These are phyloP conservation scores for Erigeron canadensis DNA, from an alignment of 129 eudicot genomes.

Conservation along the genomic window DNA sequence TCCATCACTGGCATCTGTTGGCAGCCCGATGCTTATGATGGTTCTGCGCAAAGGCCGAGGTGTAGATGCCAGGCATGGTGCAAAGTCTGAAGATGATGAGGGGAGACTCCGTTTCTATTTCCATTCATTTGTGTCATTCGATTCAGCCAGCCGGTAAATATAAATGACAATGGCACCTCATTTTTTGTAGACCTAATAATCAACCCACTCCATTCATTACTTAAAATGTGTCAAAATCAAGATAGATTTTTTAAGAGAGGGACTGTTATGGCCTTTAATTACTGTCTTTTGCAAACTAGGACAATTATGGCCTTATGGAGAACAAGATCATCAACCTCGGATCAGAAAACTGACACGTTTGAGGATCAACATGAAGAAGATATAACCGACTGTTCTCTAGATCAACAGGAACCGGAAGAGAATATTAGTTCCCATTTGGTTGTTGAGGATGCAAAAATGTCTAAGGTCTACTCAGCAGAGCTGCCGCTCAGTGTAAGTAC, in stretches of 20 bases:
- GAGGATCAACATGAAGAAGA: slow-evolving; percentile 29
- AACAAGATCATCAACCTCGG: slow-evolving; percentile 53
- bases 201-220: too few species aligned
- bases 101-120: slow-evolving; percentile 79
- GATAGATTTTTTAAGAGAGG: too few species aligned
- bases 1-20: slow-evolving; percentile 74
- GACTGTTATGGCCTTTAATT: background rate
- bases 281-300: slow-evolving; percentile 35
- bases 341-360: slow-evolving; percentile 43
- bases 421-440: slow-evolving; percentile 43
- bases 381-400: slow-evolving; percentile 43
- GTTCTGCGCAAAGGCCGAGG: slow-evolving; percentile 77
- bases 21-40: slow-evolving; percentile 81
- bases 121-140: slow-evolving; percentile 80
- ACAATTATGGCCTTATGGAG: slow-evolving; percentile 85
- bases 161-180: background rate
- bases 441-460: slow-evolving; percentile 57
- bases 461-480: slow-evolving; percentile 54
- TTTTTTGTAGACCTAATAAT: background rate
- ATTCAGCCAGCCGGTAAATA: slow-evolving; percentile 71
- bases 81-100: slow-evolving; percentile 74
- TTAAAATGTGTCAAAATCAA: too few species aligned
- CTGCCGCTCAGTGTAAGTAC: slow-evolving; percentile 63
- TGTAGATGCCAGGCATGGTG: slow-evolving; percentile 81
- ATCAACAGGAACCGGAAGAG: slow-evolving; percentile 51